Base-by-base conservation (phyloP, 139 green algal genomes). In the Deuterostichococcus epilithicus region DNA sequence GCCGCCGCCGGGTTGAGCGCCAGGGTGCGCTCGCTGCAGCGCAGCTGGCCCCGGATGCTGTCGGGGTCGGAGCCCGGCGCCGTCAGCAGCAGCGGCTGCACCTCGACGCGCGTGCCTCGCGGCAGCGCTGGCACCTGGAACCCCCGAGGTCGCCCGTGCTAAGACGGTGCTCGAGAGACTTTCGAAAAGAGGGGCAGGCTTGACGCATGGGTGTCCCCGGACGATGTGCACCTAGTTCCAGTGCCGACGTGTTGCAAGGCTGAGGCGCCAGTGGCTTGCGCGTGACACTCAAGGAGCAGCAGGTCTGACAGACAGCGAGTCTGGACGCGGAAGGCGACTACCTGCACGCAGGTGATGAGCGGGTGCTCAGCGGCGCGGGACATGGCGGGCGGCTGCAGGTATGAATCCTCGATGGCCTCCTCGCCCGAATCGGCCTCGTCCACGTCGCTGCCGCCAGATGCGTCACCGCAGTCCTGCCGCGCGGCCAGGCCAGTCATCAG, bases 71-170 rank as follows among this genome's bases (percentile, higher is more conserved):
- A 13, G 52, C 10, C 8, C 3, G 52, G 10, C 10, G 8, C 10
- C 52, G 52, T 20, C 52, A 63, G 52, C 52, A 63, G 52, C 66
- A 90, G 38, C 0, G 88, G 90, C 78, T 94, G 89, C n/a, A 94
- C 36, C 77, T 94, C 90, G 39, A 94, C 83, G 26, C 89, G 75
- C 25, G 83, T 83, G 22, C 86, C 86, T 47, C 82, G 76, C 1
- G 89, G 89, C 65, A 94, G 77, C 33, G 74, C 83, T n/a, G 87
- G 82, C 45, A 93, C 82, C 8, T 69, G 76, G 28, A n/a, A n/a
- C n/a, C n/a, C n/a, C n/a, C n/a, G n/a, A n/a, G n/a, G n/a, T n/a
- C n/a, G n/a, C n/a, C n/a, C n/a, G n/a, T n/a, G n/a, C n/a, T n/a
- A n/a, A n/a, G n/a, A n/a, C n/a, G n/a, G n/a, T n/a, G n/a, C n/a